Conservation (phyloP, 2,329 filamentous ascomycete species). For the Colletotrichum australisinense region DNA sequence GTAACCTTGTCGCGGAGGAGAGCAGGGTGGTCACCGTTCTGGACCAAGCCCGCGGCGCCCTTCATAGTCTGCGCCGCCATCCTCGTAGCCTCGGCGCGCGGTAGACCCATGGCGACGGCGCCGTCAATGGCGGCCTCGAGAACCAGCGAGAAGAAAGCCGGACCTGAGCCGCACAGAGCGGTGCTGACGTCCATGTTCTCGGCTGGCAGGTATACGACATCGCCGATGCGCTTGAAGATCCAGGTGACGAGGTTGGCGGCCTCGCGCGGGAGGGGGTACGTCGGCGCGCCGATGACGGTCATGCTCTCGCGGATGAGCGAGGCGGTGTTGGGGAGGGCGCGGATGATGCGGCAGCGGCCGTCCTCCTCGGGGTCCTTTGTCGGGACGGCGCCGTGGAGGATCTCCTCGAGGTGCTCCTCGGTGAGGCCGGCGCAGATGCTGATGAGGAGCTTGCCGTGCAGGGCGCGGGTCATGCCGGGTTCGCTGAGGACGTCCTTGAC, state of each 20-base stretch:
- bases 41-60: slow-evolving; percentile 76
- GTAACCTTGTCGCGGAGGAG: slow-evolving; percentile 80
- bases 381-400: slow-evolving; percentile 68
- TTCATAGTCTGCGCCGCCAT: slow-evolving; percentile 87
- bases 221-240: slow-evolving; percentile 82
- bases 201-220: slow-evolving; percentile 75
- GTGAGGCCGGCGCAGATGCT: slow-evolving; percentile 84
- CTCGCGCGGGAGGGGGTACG: slow-evolving; percentile 63
- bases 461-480: slow-evolving; percentile 76
- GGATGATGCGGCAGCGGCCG: slow-evolving; percentile 69
- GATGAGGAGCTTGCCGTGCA: slow-evolving; percentile 84
- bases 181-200: slow-evolving; percentile 79
- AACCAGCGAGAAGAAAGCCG: slow-evolving; percentile 81
- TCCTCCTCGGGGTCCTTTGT: slow-evolving; percentile 57
- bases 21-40: slow-evolving; percentile 80
- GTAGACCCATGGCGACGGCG: slow-evolving; percentile 82
- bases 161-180: slow-evolving; percentile 79
- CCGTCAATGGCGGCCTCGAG: slow-evolving; percentile 82
- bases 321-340: slow-evolving; percentile 86
- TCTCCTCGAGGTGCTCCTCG: slow-evolving; percentile 73
- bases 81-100: slow-evolving; percentile 75
- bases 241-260: slow-evolving; percentile 73
- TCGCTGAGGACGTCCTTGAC: slow-evolving; percentile 75
- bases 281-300: slow-evolving; percentile 78
- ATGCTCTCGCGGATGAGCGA: slow-evolving; percentile 83